Evolutionary conservation across 2,329 filamentous ascomycete species (phyloP), one percentile per base, ranked within the genome.

Genomic region (Thielaviopsis euricoi): DNA sequence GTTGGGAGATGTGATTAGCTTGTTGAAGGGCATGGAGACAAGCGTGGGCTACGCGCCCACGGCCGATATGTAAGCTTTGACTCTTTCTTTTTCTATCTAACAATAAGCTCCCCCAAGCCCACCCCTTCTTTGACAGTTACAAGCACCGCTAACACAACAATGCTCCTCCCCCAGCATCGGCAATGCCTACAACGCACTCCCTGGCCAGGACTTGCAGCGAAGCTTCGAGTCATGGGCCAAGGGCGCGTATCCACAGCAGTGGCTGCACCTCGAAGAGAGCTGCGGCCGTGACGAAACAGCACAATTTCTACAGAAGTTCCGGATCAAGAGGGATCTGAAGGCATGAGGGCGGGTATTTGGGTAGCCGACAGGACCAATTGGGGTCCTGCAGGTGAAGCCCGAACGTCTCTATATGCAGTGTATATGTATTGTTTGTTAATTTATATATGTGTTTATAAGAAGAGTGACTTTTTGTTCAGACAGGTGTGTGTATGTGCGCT

Each of bases 171-270:
- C 25, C 26, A 89, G 87, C 29, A 73, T 95, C 53, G 88, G 83
- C 17, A 79, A 84, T 25, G 76, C 89, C 60, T 89, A 87, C 69
- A 93, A 91, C 64, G 83, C 81, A 10, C 76, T 89, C 2, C 82
- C 80, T 2, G 80, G 78, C 59, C 76, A 78, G 60, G 76, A 77
- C 56, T 76, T 81, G 64, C 88, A 93, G 68, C 73, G 77, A 5
- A 73, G 81, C 43, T 84, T 94, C 58, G 83, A 89, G 66, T 72
- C 76, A 17, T 95, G 89, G 89, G 85, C 85, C 1, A 77, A 78
- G 63, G 70, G 78, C 53, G 76, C 78, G 50, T 89, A 87, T 68
- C 82, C 86, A 0, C 74, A 78, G 10, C 71, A 79, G 6, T 95
- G 89, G 89, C 71, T 71, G 12, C 76, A 83, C 63, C 68, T 95